Conservation (phyloP, 345 rosid genomes). For the Arabis alpina region DNA sequence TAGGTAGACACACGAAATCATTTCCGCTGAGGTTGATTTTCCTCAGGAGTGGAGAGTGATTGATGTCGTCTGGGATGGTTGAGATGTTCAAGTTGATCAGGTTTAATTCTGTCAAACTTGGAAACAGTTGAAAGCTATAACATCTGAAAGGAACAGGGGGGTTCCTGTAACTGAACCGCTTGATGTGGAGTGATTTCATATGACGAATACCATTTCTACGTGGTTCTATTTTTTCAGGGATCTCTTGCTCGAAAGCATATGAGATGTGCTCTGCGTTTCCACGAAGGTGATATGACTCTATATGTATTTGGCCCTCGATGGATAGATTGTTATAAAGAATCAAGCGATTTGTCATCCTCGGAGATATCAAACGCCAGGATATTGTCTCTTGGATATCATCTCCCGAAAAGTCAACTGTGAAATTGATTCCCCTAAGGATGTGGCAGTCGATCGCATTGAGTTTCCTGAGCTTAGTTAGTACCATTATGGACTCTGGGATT, state of each 20-base stretch:
- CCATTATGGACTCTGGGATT: not conserved
- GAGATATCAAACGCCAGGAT: no score
- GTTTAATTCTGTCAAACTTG: not conserved
- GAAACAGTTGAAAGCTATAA: not conserved
- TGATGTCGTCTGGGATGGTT: not conserved
- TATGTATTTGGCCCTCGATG: conserved; percentile 1
- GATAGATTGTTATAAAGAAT: no score
- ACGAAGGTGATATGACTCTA: no score
- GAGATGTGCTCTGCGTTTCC: no score
- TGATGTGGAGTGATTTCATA: not conserved
- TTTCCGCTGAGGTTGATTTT: conserved; percentile 14
- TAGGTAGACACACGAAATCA: not conserved
- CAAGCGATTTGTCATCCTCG: no score
- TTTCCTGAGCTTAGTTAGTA: not conserved
- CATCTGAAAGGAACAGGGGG: not conserved
- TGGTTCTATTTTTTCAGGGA: no score
- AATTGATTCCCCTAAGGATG: not conserved
- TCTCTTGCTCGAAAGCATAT: no score
- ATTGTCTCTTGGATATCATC: no score
- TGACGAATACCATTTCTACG: no score
- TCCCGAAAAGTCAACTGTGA: no score
- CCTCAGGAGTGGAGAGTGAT: not conserved
- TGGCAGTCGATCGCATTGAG: not conserved
- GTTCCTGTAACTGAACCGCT: not conserved
- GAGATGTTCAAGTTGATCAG: conserved; percentile 3